Evolutionary conservation across 2,329 filamentous ascomycete genomes (phyloP).

Genomic region (Aspergillus latus): DNA sequence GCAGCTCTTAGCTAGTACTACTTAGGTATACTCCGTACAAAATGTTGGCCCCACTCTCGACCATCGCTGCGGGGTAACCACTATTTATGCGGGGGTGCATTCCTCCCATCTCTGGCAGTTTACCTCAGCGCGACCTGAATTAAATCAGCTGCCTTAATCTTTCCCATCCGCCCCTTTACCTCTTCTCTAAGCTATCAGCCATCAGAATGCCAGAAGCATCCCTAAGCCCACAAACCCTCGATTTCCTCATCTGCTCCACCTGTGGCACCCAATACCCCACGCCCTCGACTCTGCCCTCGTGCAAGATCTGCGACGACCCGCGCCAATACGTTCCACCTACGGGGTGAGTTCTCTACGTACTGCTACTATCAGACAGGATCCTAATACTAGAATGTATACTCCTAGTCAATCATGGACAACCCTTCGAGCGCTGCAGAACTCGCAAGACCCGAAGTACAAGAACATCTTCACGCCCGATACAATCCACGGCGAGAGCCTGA

Average conservation of each 20-base stretch:
- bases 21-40: no score
- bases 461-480: slow-evolving; percentile 25
- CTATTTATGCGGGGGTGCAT: background rate
- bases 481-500: slow-evolving; percentile 17
- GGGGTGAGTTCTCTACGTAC: slow-evolving; percentile 21
- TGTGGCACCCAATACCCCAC: slow-evolving; percentile 29
- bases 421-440: slow-evolving; percentile 25
- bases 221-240: slow-evolving; percentile 7
- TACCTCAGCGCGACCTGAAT: background rate
- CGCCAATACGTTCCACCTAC: slow-evolving; percentile 31
- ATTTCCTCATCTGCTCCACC: slow-evolving; percentile 29
- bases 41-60: background rate
- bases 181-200: background rate
- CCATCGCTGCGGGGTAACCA: background rate
- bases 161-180: background rate
- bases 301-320: slow-evolving; percentile 34
- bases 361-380: background rate
- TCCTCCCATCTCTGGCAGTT: background rate
- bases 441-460: slow-evolving; percentile 17
- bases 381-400: background rate
- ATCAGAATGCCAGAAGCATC: slow-evolving; percentile 14
- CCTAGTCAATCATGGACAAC: slow-evolving; percentile 32
- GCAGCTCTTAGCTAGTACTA: no score
- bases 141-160: background rate
- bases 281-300: slow-evolving; percentile 21